Evolutionary conservation across 768 basidiomycete species (phyloP).

Genomic region (Rossbeevera mucosa): DNA sequence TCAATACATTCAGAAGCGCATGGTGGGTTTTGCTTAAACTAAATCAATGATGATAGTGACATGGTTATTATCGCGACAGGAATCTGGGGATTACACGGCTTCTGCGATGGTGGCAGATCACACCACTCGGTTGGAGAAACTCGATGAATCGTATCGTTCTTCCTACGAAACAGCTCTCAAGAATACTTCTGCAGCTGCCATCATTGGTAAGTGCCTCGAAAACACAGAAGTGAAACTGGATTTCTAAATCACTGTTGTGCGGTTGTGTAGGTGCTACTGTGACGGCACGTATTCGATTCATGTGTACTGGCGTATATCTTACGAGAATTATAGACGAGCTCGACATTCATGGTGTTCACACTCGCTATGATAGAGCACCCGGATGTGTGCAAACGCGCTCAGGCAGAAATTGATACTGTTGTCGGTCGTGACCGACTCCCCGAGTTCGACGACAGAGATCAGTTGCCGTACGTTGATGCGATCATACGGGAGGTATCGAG

Average conservation of each 20-base stretch:
- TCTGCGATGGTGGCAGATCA: slow-evolving; percentile 11
- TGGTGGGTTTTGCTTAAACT: background rate
- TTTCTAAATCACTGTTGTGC: too few species aligned
- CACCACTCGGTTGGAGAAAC: slow-evolving; percentile 2
- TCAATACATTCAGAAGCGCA: background rate
- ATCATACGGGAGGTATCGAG: background rate
- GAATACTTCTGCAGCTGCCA: slow-evolving; percentile 1
- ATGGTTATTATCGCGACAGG: background rate
- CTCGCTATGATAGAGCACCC: background rate
- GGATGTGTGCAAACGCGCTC: background rate
- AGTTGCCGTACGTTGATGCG: background rate
- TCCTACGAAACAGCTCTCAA: slow-evolving; percentile 1
- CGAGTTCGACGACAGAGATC: background rate
- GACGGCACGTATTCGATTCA: background rate
- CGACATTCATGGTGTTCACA: background rate
- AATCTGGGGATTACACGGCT: background rate
- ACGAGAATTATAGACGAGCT: background rate
- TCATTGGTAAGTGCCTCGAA: slow-evolving; percentile 3
- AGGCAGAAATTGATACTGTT: slow-evolving; percentile 1
- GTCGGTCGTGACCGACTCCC: background rate
- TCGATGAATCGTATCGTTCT: background rate
- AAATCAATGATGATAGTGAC: background rate
- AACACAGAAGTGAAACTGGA: background rate
- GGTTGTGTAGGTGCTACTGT: background rate
- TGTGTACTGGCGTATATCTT: background rate